Evolutionary conservation across 768 basidiomycete genomes (phyloP).

Genomic region (Ramaria sp.): DNA sequence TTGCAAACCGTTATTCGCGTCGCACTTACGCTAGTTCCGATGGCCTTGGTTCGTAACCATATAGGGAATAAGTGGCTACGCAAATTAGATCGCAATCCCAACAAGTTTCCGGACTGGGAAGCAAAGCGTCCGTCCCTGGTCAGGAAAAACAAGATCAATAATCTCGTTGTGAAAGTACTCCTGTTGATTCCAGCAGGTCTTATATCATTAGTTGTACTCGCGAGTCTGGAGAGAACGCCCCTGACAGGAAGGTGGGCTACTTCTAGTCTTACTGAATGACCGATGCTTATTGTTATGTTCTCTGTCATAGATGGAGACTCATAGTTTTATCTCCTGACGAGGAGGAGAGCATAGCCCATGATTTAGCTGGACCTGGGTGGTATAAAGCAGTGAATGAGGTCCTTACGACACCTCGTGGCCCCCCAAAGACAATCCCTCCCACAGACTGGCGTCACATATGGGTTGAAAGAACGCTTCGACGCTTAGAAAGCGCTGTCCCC

Average conservation of each 20-base stretch:
- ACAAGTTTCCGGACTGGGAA: slow-evolving; percentile 5
- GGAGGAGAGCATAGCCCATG: slow-evolving; percentile 78
- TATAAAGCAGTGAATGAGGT: slow-evolving; percentile 74
- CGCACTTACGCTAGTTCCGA: slow-evolving; percentile 63
- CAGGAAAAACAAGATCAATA: slow-evolving; percentile 18
- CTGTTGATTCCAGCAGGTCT: slow-evolving; percentile 49
- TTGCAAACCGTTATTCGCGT: slow-evolving; percentile 60
- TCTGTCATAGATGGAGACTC: slow-evolving; percentile 58
- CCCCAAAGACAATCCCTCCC: slow-evolving; percentile 51
- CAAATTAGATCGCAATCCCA: slow-evolving; percentile 15
- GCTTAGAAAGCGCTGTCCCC: slow-evolving; percentile 67
- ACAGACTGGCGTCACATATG: slow-evolving; percentile 87
- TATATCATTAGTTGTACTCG: slow-evolving; percentile 59
- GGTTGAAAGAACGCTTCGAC: slow-evolving; percentile 71
- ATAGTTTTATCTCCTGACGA: slow-evolving; percentile 89
- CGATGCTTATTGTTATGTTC: background rate
- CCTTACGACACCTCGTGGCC: slow-evolving; percentile 44
- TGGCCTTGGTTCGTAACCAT: slow-evolving; percentile 50
- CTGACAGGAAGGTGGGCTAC: slow-evolving; percentile 67
- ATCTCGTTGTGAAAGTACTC: slow-evolving; percentile 39
- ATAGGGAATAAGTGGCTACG: slow-evolving; percentile 39
- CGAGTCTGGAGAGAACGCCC: slow-evolving; percentile 67
- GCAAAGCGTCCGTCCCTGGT: background rate
- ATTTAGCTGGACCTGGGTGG: slow-evolving; percentile 81
- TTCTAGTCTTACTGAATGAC: background rate